These are phyloP conservation scores for Alternaria sp. DNA, from an alignment of 2,329 filamentous ascomycete genomes.

Conservation along the genomic window DNA sequence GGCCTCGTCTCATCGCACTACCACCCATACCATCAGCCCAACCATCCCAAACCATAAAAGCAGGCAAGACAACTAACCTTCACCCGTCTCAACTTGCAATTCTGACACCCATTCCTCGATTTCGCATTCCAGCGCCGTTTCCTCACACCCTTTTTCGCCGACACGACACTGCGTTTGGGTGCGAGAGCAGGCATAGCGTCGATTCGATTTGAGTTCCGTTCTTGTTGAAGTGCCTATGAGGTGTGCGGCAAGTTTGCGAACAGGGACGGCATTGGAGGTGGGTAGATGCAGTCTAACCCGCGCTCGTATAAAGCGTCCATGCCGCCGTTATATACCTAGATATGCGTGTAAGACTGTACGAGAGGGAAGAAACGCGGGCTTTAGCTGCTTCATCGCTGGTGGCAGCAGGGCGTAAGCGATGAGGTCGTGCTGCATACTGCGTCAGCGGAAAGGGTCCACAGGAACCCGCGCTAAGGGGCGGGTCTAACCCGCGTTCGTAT, in stretches of 20 bases:
- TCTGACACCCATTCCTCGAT: constrained; percentile 61
- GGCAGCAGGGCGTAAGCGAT: not conserved
- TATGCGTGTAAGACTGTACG: not conserved
- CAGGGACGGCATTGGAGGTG: not conserved
- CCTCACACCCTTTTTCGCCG: not conserved
- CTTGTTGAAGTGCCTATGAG: not conserved
- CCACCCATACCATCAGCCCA: not conserved
- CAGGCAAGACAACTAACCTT: constrained; percentile 51
- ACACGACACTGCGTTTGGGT: not conserved
- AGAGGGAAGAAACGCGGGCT: not conserved
- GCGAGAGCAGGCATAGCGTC: constrained; percentile 24
- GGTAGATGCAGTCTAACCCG: not conserved
- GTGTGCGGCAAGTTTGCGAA: not conserved
- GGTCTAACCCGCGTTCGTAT: constrained; percentile 14
- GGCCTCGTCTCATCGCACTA: constrained; percentile 64
- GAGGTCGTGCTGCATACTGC: not conserved
- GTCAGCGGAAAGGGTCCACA: not conserved
- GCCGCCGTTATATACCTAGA: not conserved
- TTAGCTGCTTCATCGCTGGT: not conserved
- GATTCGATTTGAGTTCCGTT: not conserved
- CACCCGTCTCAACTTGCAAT: constrained; percentile 62
- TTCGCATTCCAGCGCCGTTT: constrained; percentile 52
- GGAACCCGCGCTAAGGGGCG: not conserved
- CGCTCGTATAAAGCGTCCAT: not conserved
- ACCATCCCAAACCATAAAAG: not conserved